Base-by-base conservation (phyloP, 495 filamentous ascomycete genomes). In the Penicillium mononematosum region DNA sequence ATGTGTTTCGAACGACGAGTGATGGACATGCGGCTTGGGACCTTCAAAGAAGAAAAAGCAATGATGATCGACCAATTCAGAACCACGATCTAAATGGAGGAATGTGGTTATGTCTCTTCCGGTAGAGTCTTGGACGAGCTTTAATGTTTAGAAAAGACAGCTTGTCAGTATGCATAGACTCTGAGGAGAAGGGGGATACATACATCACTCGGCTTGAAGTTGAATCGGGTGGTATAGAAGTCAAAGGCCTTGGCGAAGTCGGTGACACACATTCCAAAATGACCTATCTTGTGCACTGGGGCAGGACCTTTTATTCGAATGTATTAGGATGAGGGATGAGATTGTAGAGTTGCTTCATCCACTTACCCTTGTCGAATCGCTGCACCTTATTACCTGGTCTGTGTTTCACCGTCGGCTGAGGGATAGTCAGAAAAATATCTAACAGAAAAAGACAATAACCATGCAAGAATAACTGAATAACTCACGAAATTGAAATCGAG, bases 1-100 rank as follows among this genome's bases (percentile, higher is more conserved):
- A 68, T 88, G 83, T 14, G 88, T 85, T 72, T 91, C 88, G 56
- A 85, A 91, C 1, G 78, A 83, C 16, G 81, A 82, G 66, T 91
- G 88, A 65, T 90, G 87, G 4, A 90, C 84, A 63, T 86, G 84
- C 20, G 78, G 77, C 86, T 68, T 88, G 17, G 77, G 71, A 4
- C 75, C 77, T 50, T 71, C 61, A 61, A 77, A 78, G 67, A 90
- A 78, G 76, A 89, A 89, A 69, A 89, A 85, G 27, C 70, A 75
- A 70, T 91, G 88, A 63, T 91, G 88, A 62, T 91, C 87, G 2
- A 85, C 82, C 46, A 76, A 68, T 11, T 83, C 79, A 2, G 67
- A 60, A 0, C 87, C 86, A 11, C 81, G 76, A 60, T 88, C 77
- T 3, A 90, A 71, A 42, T 88, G 85, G 58, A 78, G 70, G 71